Percentiles rank a stretch among this genome's conserved stretches.
These are phyloP conservation scores for Hypoxylon trugodes DNA, from an alignment of 495 filamentous ascomycete genomes.

Conservation along the genomic window DNA sequence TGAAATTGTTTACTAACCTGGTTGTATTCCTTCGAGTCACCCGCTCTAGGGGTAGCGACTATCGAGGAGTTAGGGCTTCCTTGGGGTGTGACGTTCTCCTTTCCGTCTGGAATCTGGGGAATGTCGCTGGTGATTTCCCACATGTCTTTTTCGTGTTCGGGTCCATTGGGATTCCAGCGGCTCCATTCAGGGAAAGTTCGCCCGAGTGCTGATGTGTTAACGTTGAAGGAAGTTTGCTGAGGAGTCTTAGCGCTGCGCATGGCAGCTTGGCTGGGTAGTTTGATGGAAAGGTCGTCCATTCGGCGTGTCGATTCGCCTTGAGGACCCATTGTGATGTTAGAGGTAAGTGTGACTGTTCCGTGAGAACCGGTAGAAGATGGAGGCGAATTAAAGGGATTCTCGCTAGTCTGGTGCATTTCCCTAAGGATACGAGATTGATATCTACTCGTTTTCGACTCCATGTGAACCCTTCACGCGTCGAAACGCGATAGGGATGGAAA, in stretches of 20 bases:
- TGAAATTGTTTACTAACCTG: constrained; percentile 15
- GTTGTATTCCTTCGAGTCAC: constrained; percentile 11
- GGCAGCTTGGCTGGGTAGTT: constrained; percentile 23
- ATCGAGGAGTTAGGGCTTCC: constrained; percentile 30
- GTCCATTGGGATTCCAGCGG: constrained; percentile 35
- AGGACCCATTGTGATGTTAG: constrained; percentile 55
- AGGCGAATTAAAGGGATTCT: constrained; percentile 60
- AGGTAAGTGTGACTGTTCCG: constrained; percentile 60
- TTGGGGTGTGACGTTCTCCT: constrained; percentile 52
- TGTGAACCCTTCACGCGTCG: constrained; percentile 20
- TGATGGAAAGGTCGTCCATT: constrained; percentile 39
- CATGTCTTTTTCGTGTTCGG: constrained; percentile 31
- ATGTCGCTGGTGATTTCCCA: constrained; percentile 34
- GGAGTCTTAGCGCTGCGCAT: constrained; percentile 22
- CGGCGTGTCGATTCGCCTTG: constrained; percentile 56
- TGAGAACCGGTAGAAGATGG: constrained; percentile 62
- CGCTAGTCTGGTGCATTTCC: constrained; percentile 48
- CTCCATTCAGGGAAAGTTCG: constrained; percentile 70
- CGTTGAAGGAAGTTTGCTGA: constrained; percentile 33
- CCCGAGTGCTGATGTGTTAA: constrained; percentile 71
- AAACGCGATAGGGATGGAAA: constrained; percentile 35
- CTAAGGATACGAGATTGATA: constrained; percentile 50
- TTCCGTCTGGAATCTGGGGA: constrained; percentile 31
- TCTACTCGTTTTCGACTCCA: constrained; percentile 41
- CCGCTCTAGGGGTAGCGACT: constrained; percentile 23